Base-by-base conservation (phyloP, 179 eudicot genomes). In the Spinacia oleracea region DNA sequence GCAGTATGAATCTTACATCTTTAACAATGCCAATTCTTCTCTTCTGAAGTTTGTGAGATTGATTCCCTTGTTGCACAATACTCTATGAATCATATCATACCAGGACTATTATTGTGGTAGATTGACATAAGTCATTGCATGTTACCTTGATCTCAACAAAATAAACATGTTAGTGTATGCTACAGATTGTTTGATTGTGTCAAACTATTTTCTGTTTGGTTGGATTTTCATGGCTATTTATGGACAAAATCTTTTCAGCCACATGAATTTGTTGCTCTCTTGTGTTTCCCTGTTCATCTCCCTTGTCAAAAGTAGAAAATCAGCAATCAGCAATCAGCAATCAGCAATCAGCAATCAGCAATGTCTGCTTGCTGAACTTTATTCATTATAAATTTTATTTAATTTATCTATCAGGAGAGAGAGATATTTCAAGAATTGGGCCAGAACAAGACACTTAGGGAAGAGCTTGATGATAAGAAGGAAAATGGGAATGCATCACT, bases 361-460 rank as follows among this genome's bases (percentile, higher is more conserved):
- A n/a, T n/a, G 43, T 10, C 8, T 38, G 45, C 45, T 21, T 66
- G 20, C 12, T 0, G 15, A 34, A 34, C 18, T 9, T 8, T 20
- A 66, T 23, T 15, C 18, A 20, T 20, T 3, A 38, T 53, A 53
- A 53, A 8, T 12, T 48, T 48, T 4, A 12, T 64, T 16, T 3
- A 16, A 35, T 29, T 45, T 10, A 23, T 25, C 53, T 60, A 55
- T 20, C 77, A 92, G 97, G 92, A 87, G 84, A 84, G 89, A 77
- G 90, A 90, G 34, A 83, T 84, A n/a, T 78, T 89, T 75, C 86
- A 84, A 77, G 91, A 90, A 73, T 25, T 83, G 62, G 83, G 83
- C 72, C 84, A 77, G 79, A 82, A 75, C 4, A 81, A 79, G 72
- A 66, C 79, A 63, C 64, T 21, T 5, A 76, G 69, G 79, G 88